Base-by-base conservation (phyloP, 2,329 filamentous ascomycete genomes). In the Neurospora crassa region DNA sequence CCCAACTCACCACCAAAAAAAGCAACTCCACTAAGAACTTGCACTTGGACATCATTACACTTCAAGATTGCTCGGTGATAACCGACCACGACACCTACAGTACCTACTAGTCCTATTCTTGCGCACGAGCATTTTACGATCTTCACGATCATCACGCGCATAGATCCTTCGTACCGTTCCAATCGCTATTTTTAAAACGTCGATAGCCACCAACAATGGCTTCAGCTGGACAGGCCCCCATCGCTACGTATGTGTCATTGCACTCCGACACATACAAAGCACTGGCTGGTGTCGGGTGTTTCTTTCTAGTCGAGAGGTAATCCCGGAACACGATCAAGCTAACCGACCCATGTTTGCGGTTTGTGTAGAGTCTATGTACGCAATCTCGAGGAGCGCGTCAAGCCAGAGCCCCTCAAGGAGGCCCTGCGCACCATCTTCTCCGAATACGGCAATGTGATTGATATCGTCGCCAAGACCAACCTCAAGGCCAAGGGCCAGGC, bases 401-500 rank as follows among this genome's bases (percentile, higher is more conserved):
- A 97, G 80, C 86, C 92, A 71, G 91, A 94, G 42, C 83, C 88
- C 11, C 85, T 98, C 70, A 92, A 90, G 75, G 87, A 91, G 75
- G 88, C 92, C 0, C 86, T 99, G 18, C 83, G 82, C 29, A 89
- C 90, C 74, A 86, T 98, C 77, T 98, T 98, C 83, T 90, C 90
- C 74, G 92, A 97, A 81, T 97, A 96, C 81, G 96, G 96, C 73
- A 87, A 89, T 72, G 89, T 92, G 68, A 85, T 97, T 67, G 90
- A 93, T 73, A 88, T 92, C 71, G 89, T 94, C 73, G 84, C 86
- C 69, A 88, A 89, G 75, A 93, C 89, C 74, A 97, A 96, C 80
- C 82, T 98, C 40, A 94, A 92, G 80, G 92, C 93, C 63, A 97
- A 96, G 80, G 96, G 96, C 14, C 96, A 99, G 82, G 96, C 96